phyloP scores from a whole-genome alignment of 2,329 filamentous ascomycete species.

The Talaromyces verruculosus region DNA sequence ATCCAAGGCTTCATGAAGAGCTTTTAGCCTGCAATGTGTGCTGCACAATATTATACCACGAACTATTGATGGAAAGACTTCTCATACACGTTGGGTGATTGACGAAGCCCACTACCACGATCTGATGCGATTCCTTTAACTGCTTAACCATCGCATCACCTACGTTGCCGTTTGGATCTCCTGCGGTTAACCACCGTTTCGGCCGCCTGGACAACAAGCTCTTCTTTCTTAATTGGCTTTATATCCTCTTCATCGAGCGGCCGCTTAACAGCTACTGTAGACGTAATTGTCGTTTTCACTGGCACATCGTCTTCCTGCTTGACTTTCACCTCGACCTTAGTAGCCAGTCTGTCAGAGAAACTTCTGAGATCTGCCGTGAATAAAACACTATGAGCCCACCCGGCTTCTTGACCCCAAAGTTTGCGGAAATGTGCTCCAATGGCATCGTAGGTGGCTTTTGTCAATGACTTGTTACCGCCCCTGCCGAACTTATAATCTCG shows the following conservation, averaged over 20 bases:
- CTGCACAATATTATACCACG: not conserved
- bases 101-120: not conserved
- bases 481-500: conserved; percentile 91
- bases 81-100: not conserved
- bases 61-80: not conserved
- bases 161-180: conserved; percentile 20
- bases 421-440: conserved; percentile 85
- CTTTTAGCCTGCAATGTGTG: not conserved
- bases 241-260: conserved; percentile 26
- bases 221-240: conserved; percentile 21
- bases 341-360: conserved; percentile 68
- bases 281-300: conserved; percentile 31
- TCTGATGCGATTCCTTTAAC: not conserved
- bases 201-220: conserved; percentile 15
- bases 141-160: not conserved
- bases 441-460: conserved; percentile 82
- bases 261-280: conserved; percentile 29
- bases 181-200: conserved; percentile 15
- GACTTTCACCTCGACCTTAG: conserved; percentile 37
- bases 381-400: conserved; percentile 95
- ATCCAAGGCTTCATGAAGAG: not conserved
- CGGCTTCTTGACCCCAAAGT: conserved; percentile 89
- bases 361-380: conserved; percentile 89
- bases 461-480: conserved; percentile 79
- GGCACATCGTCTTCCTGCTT: conserved; percentile 34